Base-by-base conservation (phyloP, 331 rosid genomes). In the Rhamnella rubrinervis region DNA sequence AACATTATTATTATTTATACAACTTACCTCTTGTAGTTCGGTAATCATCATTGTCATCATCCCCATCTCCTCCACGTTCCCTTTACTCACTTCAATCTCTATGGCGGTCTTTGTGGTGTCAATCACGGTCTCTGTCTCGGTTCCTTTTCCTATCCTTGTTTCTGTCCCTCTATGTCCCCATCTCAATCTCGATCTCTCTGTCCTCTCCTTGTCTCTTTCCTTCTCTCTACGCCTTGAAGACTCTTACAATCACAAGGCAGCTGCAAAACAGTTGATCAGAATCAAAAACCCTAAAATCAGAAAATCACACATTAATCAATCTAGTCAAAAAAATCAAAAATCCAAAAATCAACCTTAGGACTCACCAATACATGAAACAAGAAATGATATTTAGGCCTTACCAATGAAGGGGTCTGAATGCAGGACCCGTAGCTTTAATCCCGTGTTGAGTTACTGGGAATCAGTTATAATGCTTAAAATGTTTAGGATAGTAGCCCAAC, bases 71-170 rank as follows among this genome's bases (percentile, higher is more conserved):
- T 20, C 86, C 85, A 46, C 90, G 81, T 61, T 85, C 96, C 86
- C 86, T 86, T 75, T 92, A 83, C 67, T 95, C 98, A 47, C 84
- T 47, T 23, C 96, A 91, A 39, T 89, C 98, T 78, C 95, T 86
- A 56, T 83, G 96, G 40, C 96, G 85, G 62, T 92, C 98, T 71
- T 89, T 89, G 50, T 84, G 89, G 68, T 85, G 97, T 35, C 78
- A 85, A 52, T 72, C 87, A 52, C 75, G 97, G 28, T 93, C 98
- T 69, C 89, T 79, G 9, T 86, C 89, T 0, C 88, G 83, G 37
- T 75, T 91, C 37, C 83, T 82, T 10, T 89, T 90, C 21, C 96
- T 72, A 0, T 84, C 96, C 60, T 84, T 72, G 2, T 88, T 93
- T 31, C 80, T 77, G 41, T 83, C 83, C 60, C 56, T 85, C 61